Evolutionary conservation across 768 basidiomycete genomes (phyloP), one percentile per base, ranked within the genome.

Genomic region (Trametes sanguinea): DNA sequence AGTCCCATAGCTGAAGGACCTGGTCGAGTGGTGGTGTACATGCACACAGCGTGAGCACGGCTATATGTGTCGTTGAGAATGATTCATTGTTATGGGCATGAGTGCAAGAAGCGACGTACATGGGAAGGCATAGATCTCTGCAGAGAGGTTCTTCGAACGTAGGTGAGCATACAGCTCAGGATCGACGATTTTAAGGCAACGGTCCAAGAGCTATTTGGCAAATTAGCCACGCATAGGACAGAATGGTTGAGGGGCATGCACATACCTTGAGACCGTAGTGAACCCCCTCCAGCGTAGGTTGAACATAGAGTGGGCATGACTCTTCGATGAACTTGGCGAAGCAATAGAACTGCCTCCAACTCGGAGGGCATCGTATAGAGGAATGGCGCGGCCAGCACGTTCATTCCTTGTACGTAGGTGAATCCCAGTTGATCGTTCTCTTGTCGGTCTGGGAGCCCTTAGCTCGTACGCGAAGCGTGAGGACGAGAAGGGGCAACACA

Each of bases 381-480:
- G 75, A 98, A 99, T 0, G 97, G 97, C 2, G 97, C 97, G 22
- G 95, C 94, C 39, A 99, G 86, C 51, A 98, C 97, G 73, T 99
- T 99, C 94, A 97, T 98, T 33, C 97, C 97, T 76, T 99, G 96
- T 8, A 99, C 95, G 69, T 98, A 99, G 33, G 92, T 94, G 75
- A 98, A 97, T 8, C 85, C 92, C 44, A 93, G 82, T 60, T 86
- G 87, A n/a, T 90, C 84, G 0, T 78, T 80, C 68, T 92, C 90
- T 74, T 89, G 87, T 65, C 86, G 80, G 69, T 94, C 92, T 94
- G 66, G 11, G 8, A 1, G 37, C 9, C 16, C 6, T 22, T 22
- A 22, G 35, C 37, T 16, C 16, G 43, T n/a, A 29, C 7, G n/a
- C n/a, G 8, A 9, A 1, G n/a, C 5, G 29, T 7, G 27, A 43